Percentiles rank a stretch among this genome's conserved stretches.
phyloP scores from a whole-genome alignment of 2,329 filamentous ascomycete species.

The Phyllosticta citrichinensis region DNA sequence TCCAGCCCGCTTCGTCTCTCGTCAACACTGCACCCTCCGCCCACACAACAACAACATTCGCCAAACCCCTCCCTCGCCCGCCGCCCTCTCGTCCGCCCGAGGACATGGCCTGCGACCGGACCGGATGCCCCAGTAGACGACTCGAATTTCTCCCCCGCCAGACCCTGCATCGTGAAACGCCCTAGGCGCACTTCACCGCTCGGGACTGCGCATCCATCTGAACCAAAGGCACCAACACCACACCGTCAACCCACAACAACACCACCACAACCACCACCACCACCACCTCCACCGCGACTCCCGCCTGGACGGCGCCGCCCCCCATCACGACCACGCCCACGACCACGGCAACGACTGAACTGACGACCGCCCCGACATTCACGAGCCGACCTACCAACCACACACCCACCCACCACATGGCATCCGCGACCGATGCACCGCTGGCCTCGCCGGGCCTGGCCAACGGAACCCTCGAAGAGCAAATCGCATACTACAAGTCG shows the following conservation, averaged over 20 bases:
- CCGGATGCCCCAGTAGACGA: slow-evolving; percentile 11
- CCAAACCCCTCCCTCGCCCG: not conserved
- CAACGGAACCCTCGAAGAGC: slow-evolving; percentile 47
- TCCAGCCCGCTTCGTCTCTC: not conserved
- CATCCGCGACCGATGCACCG: slow-evolving; percentile 19
- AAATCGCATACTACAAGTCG: slow-evolving; percentile 86
- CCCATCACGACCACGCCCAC: not conserved
- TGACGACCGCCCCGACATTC: slow-evolving; percentile 8
- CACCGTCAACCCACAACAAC: slow-evolving; percentile 10
- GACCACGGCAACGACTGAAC: slow-evolving; percentile 7
- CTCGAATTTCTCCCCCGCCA: not conserved
- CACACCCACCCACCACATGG: slow-evolving; percentile 22
- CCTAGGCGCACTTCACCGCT: slow-evolving; percentile 7
- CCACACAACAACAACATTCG: not conserved
- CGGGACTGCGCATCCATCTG: not conserved
- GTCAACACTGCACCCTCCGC: not conserved
- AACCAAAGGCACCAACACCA: slow-evolving; percentile 2
- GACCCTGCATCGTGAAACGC: not conserved
- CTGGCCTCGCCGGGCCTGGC: slow-evolving; percentile 16
- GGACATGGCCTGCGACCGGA: slow-evolving; percentile 1
- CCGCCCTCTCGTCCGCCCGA: not conserved
- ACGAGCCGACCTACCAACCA: slow-evolving; percentile 13
- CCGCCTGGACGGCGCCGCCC: slow-evolving; percentile 3
- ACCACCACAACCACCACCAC: slow-evolving; percentile 8
- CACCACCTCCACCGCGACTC: no score